Conservation (phyloP, 2,329 filamentous ascomycete genomes). For the Huntiella savannae region DNA sequence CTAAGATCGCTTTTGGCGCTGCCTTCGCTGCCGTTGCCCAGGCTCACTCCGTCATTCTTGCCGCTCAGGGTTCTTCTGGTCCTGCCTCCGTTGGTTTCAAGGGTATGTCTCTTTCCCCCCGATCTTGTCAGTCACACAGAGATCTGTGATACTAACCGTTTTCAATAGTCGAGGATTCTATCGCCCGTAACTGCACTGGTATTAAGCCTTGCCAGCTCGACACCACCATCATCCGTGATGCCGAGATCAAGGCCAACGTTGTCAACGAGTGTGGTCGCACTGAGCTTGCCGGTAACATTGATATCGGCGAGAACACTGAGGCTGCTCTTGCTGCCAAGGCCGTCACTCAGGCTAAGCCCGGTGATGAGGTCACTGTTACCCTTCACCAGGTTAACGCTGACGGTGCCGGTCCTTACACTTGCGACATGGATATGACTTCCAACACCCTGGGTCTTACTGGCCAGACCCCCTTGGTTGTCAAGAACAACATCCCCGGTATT, state of each 20-base stretch:
- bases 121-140: neutral
- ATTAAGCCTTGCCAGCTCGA: slow-evolving; percentile 50
- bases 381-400: slow-evolving; percentile 36
- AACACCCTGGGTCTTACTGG: slow-evolving; percentile 20
- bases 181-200: slow-evolving; percentile 42
- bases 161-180: slow-evolving; percentile 26
- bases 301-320: slow-evolving; percentile 37
- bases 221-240: slow-evolving; percentile 41
- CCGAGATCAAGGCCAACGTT: slow-evolving; percentile 30
- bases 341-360: slow-evolving; percentile 31
- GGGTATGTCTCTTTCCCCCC: slow-evolving; percentile 17
- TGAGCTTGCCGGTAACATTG: slow-evolving; percentile 39
- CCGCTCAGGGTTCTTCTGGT: slow-evolving; percentile 25
- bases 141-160: slow-evolving; percentile 3
- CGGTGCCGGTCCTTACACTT: slow-evolving; percentile 34
- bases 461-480: slow-evolving; percentile 26
- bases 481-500: slow-evolving; percentile 38
- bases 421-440: slow-evolving; percentile 31
- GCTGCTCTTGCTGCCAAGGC: slow-evolving; percentile 25
- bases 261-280: slow-evolving; percentile 46
- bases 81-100: slow-evolving; percentile 30
- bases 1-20: slow-evolving; percentile 18
- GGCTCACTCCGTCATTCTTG: slow-evolving; percentile 29
- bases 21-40: slow-evolving; percentile 16
- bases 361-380: slow-evolving; percentile 24